Evolutionary conservation across 2,329 filamentous ascomycete genomes (phyloP), one percentile per base, ranked within the genome.

Genomic region (Zymoseptoria passerinii): DNA sequence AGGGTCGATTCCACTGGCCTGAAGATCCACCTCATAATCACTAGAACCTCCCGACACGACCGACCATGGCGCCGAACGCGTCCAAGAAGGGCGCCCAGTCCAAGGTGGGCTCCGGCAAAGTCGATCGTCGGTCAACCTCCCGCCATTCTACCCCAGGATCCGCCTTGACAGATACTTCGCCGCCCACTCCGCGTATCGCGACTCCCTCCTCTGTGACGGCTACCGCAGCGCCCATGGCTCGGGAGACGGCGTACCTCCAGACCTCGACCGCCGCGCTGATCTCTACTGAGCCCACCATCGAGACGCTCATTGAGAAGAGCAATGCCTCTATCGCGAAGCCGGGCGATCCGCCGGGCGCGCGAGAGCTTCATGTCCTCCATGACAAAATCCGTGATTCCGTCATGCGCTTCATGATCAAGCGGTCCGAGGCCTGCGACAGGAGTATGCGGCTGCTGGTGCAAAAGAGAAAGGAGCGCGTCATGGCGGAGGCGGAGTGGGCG

Each of bases 61-160:
- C n/a, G 55, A 59, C 8, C 49, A 68, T 68, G 66, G 50, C 63
- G 48, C 59, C 67, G 0, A 54, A 61, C 49, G 63, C 65, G 28
- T 67, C 69, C 54, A 72, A 72, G 63, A 70, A 69, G 56, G 66
- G 67, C 58, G 59, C 65, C 13, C 61, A 60, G 29, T 52, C 61
- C 57, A 66, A 66, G 44, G 56, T 63, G 29, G 58, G 57, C 23
- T 57, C 78, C 61, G 80, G 55, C 28, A 59, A 61, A 54, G 40
- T 80, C 65, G 81, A 81, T 66, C 81, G 84, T 61, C 84, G 85
- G 65, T 87, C 86, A 66, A 80, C 83, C 61, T 91, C 87, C 71
- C 86, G 89, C 69, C 92, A 91, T 73, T 89, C 87, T 40, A 92
- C 89, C 16, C 89, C 89, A 40, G 81, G 83, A 68, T 80, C 83